Percentiles rank a stretch among this genome's conserved stretches.
Evolutionary conservation across 1,284 basidiomycete genomes (phyloP).

Genomic region (Wallemia ichthyophaga): DNA sequence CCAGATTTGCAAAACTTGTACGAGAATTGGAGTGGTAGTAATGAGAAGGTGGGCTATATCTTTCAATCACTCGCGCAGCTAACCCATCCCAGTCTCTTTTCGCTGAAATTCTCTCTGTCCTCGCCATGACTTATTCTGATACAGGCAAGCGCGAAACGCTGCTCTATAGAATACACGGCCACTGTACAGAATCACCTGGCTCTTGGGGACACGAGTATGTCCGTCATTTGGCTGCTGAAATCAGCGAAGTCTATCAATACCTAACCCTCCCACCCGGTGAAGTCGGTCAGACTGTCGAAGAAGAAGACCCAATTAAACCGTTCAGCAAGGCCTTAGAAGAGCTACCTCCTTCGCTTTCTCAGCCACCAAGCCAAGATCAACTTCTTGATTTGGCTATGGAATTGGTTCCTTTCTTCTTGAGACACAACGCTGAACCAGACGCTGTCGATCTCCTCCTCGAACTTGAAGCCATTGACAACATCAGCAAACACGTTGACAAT

Average conservation of each 20-base stretch:
- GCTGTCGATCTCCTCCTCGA: constrained; percentile 90
- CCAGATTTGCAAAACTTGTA: constrained; percentile 55
- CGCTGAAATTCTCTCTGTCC: constrained; percentile 91
- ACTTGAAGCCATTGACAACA: constrained; percentile 59
- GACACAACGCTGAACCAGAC: constrained; percentile 92
- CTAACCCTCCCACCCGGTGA: constrained; percentile 17
- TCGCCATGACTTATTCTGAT: constrained; percentile 99
- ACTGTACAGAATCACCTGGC: constrained; percentile 60
- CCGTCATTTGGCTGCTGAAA: constrained; percentile 79
- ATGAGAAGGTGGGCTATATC: constrained; percentile 33
- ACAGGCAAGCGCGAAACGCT: constrained; percentile 82
- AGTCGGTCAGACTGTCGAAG: constrained; percentile 5
- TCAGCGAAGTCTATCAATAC: constrained; percentile 63
- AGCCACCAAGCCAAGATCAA: constrained; percentile 22
- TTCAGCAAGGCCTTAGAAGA: constrained; percentile 6
- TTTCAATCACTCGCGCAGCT: constrained; percentile 1
- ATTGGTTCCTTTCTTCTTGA: constrained; percentile 69
- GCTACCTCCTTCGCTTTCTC: constrained; percentile 20
- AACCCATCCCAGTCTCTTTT: constrained; percentile 37
- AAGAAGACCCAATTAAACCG: constrained; percentile 6
- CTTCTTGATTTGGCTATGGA: constrained; percentile 48
- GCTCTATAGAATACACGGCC: constrained; percentile 56
- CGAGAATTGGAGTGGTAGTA: constrained; percentile 40
- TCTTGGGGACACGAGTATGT: constrained; percentile 99
- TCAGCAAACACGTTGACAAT: constrained; percentile 42